Conservation (phyloP, 2,329 filamentous ascomycete species). For the Pyricularia sp. region DNA sequence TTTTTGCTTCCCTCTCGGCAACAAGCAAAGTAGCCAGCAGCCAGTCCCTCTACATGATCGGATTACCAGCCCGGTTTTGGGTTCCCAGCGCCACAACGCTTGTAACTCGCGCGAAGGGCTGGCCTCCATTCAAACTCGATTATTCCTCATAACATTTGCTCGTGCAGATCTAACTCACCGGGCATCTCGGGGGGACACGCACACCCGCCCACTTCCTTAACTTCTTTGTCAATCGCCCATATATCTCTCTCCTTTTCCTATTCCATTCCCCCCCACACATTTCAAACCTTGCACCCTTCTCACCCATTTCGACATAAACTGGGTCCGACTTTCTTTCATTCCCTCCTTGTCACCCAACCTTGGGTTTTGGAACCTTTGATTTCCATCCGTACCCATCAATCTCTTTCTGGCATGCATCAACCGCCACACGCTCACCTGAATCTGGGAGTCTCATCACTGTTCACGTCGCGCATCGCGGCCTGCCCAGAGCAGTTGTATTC, state of each 20-base stretch:
- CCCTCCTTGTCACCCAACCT: not conserved
- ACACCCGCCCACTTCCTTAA: not conserved
- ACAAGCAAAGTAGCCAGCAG: not conserved
- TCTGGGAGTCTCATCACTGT: not conserved
- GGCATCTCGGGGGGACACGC: not conserved
- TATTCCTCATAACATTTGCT: slow-evolving; percentile 1
- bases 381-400: not conserved
- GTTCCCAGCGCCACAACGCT: slow-evolving; percentile 1
- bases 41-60: not conserved
- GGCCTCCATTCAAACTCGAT: slow-evolving; percentile 1
- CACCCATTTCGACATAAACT: not conserved
- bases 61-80: slow-evolving; percentile 1
- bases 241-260: not conserved
- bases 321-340: not conserved
- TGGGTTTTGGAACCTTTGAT: not conserved
- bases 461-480: not conserved
- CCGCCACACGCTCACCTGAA: not conserved
- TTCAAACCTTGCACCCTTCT: not conserved
- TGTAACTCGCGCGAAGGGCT: not conserved
- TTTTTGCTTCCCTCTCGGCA: not conserved
- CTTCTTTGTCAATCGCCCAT: slow-evolving; percentile 1
- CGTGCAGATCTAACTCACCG: not conserved
- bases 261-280: not conserved
- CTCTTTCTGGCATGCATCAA: not conserved
- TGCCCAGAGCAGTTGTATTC: not conserved